A percentile compares a stretch with the other conserved stretches of the same genome.
These are phyloP conservation scores for Aegilops speltoides DNA, from an alignment of 176 grass and related monocot species.

Conservation along the genomic window DNA sequence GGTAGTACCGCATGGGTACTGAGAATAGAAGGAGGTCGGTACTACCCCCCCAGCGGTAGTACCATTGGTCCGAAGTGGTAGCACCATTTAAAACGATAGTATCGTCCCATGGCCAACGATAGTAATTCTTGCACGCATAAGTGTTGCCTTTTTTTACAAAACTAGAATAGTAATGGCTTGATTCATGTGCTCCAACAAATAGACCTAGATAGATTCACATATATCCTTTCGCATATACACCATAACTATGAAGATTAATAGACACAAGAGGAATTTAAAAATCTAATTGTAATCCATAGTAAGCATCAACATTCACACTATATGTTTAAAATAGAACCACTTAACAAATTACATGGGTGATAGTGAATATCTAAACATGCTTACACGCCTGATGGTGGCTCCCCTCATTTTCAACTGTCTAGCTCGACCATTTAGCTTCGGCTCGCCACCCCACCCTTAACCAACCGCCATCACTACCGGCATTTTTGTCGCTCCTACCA, in stretches of 20 bases:
- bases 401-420: no score
- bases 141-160: no score
- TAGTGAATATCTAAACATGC: not conserved
- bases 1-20: no score
- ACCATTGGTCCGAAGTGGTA: no score
- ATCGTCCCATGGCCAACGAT: no score
- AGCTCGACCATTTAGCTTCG: no score
- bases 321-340: not conserved
- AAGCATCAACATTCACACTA: not conserved
- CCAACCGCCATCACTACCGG: not conserved
- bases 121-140: no score
- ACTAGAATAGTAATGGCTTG: no score
- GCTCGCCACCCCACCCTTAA: not conserved
- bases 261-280: not conserved
- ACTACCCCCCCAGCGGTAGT: no score
- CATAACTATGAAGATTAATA: not conserved
- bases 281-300: not conserved
- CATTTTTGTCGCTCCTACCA: no score
- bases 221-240: not conserved
- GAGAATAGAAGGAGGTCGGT: no score
- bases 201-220: not conserved
- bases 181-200: not conserved
- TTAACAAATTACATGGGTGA: not conserved
- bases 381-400: not conserved
- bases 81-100: no score